These are phyloP conservation scores for Protostelium mycophagum DNA, from an alignment of 78 protist genomes.

Conservation along the genomic window DNA sequence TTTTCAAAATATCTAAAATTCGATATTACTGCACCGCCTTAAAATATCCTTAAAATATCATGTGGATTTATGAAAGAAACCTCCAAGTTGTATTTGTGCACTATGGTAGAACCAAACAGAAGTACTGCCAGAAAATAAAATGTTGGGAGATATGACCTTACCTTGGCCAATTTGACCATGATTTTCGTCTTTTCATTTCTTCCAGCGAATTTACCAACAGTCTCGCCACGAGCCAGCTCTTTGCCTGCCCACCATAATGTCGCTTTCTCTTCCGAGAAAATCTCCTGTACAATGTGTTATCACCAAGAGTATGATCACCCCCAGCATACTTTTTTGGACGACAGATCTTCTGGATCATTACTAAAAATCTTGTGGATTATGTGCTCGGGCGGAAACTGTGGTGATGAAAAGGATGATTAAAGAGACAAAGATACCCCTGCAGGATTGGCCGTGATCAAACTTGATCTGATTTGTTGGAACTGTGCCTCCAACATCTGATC, in stretches of 20 bases:
- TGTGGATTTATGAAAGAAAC: too few species aligned
- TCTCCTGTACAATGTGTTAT: neutral
- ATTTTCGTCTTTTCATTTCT: constrained; percentile 67
- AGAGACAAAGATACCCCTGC: neutral
- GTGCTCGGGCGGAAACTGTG: neutral
- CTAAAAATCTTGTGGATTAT: neutral
- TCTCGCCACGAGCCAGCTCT: constrained; percentile 14
- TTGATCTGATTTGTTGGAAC: neutral
- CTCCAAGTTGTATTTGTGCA: too few species aligned
- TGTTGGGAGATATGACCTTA: neutral
- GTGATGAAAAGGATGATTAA: neutral
- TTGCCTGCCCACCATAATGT: constrained; percentile 65
- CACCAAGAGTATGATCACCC: neutral
- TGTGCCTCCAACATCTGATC: neutral
- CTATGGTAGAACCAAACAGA: too few species aligned
- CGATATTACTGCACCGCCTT: too few species aligned
- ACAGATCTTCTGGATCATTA: neutral
- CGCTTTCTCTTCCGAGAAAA: neutral
- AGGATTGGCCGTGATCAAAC: neutral
- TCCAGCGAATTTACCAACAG: constrained; percentile 31
- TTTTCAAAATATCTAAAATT: too few species aligned
- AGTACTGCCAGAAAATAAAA: neutral
- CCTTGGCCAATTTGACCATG: constrained; percentile 35
- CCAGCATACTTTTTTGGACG: neutral
- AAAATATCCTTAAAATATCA: too few species aligned